Evolutionary conservation across 2,329 filamentous ascomycete species (phyloP).

Genomic region (Macrophomina phaseolina): DNA sequence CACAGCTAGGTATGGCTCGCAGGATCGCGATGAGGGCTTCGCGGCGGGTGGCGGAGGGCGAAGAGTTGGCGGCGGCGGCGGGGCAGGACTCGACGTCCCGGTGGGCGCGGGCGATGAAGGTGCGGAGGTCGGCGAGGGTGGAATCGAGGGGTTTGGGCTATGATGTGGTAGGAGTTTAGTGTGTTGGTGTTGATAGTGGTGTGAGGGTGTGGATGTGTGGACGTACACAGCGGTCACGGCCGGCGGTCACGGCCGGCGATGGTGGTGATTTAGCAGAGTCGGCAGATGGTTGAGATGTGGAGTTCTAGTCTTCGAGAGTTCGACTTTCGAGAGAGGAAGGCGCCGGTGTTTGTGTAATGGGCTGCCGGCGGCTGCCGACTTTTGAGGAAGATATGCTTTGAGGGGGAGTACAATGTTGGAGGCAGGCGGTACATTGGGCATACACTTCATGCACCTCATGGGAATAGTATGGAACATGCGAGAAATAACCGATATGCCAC

Average conservation of each 20-base stretch:
- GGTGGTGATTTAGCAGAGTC: slow-evolving; percentile 16
- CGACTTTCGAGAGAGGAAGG: no score
- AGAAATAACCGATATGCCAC: no score
- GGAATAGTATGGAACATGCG: no score
- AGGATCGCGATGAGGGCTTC: background rate
- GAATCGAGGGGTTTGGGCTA: slow-evolving; percentile 26
- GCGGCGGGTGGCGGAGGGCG: background rate
- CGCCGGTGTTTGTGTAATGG: no score
- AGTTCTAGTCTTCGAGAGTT: no score
- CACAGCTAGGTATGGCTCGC: background rate
- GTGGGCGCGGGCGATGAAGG: slow-evolving; percentile 8
- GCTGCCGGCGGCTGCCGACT: no score
- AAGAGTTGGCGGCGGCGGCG: background rate
- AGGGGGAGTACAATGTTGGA: no score
- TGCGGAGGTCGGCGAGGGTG: slow-evolving; percentile 5
- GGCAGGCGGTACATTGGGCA: no score
- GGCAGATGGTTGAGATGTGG: slow-evolving; percentile 14
- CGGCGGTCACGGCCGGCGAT: slow-evolving; percentile 11
- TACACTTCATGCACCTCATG: no score
- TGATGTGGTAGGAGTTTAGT: background rate
- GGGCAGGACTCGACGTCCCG: slow-evolving; percentile 3
- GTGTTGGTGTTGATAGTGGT: background rate
- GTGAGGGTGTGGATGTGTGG: background rate
- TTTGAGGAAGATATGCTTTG: no score
- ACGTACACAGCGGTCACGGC: slow-evolving; percentile 26